These are phyloP conservation scores for Psilocybe mexicana DNA, from an alignment of 1,284 basidiomycete genomes.

Conservation along the genomic window DNA sequence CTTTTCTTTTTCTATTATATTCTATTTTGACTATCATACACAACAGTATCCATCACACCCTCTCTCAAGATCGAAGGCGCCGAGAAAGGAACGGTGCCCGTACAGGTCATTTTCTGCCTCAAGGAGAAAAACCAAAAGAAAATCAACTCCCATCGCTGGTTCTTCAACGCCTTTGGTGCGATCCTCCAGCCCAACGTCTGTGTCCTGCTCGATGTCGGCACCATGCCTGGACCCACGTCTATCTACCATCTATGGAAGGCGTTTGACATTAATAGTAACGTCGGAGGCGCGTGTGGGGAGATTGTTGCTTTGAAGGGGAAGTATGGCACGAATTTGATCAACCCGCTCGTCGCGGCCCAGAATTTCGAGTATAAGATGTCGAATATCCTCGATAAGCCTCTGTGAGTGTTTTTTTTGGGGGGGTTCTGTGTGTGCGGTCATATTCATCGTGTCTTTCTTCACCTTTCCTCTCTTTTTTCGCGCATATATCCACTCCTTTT, in stretches of 20 bases:
- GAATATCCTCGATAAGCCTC: slow-evolving; percentile 89
- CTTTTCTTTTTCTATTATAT: slow-evolving; percentile 3
- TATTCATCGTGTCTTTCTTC: too few species aligned
- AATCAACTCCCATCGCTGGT: slow-evolving; percentile 85
- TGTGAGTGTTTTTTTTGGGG: slow-evolving; percentile 43
- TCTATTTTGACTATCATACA: slow-evolving; percentile 13
- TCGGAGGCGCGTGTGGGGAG: slow-evolving; percentile 97
- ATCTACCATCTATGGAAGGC: slow-evolving; percentile 98
- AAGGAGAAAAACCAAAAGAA: slow-evolving; percentile 94
- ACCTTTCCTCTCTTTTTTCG: not conserved
- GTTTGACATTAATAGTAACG: slow-evolving; percentile 94
- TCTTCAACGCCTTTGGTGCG: slow-evolving; percentile 83
- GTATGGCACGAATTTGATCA: slow-evolving; percentile 75
- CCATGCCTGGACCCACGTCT: slow-evolving; percentile 84
- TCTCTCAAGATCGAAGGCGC: slow-evolving; percentile 82
- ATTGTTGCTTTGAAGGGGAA: slow-evolving; percentile 91
- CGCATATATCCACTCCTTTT: not conserved
- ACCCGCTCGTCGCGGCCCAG: slow-evolving; percentile 87
- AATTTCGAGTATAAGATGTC: slow-evolving; percentile 99
- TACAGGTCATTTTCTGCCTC: slow-evolving; percentile 93
- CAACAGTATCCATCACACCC: slow-evolving; percentile 76
- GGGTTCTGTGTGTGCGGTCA: not conserved
- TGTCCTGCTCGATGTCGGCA: slow-evolving; percentile 93
- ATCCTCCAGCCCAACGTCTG: slow-evolving; percentile 88
- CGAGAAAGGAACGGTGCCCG: slow-evolving; percentile 80